Conservation (phyloP, 2,329 filamentous ascomycete genomes). For the Pyricularia grisea region DNA sequence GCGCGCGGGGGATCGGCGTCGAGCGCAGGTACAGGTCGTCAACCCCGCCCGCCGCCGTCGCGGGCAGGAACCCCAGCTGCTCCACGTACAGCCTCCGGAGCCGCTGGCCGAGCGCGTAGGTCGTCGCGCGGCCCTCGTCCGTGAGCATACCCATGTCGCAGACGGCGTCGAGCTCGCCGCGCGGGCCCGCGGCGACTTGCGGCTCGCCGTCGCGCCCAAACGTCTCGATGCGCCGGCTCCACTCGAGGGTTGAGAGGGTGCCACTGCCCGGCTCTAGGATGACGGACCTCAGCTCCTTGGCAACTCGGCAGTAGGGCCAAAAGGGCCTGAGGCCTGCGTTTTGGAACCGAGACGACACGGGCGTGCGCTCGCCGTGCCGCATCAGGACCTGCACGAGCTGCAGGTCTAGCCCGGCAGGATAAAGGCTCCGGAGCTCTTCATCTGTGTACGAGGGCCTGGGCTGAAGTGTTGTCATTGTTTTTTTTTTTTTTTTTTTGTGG, state of each 20-base stretch:
- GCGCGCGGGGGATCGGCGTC: constrained; percentile 64
- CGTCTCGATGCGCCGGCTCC: constrained; percentile 70
- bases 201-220: constrained; percentile 65
- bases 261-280: constrained; percentile 29
- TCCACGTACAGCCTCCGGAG: constrained; percentile 66
- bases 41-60: constrained; percentile 28
- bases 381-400: constrained; percentile 84
- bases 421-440: constrained; percentile 72
- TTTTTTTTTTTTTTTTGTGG: no score
- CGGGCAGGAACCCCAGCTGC: constrained; percentile 62
- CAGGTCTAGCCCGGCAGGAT: constrained; percentile 70
- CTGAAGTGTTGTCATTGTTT: constrained; percentile 65
- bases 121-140: constrained; percentile 64
- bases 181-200: constrained; percentile 56
- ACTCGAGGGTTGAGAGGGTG: constrained; percentile 39
- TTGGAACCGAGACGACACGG: constrained; percentile 79
- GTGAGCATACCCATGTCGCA: constrained; percentile 75
- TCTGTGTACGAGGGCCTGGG: constrained; percentile 69
- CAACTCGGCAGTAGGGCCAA: constrained; percentile 88
- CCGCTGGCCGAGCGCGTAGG: constrained; percentile 57
- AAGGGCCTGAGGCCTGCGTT: constrained; percentile 59
- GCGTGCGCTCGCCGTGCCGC: constrained; percentile 73
- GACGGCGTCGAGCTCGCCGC: constrained; percentile 64
- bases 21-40: constrained; percentile 64
- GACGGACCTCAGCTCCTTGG: constrained; percentile 53